Percentiles rank a stretch among this genome's conserved stretches.
Conservation (phyloP, 257 asterid genomes). For the Jacaranda mimosifolia region DNA sequence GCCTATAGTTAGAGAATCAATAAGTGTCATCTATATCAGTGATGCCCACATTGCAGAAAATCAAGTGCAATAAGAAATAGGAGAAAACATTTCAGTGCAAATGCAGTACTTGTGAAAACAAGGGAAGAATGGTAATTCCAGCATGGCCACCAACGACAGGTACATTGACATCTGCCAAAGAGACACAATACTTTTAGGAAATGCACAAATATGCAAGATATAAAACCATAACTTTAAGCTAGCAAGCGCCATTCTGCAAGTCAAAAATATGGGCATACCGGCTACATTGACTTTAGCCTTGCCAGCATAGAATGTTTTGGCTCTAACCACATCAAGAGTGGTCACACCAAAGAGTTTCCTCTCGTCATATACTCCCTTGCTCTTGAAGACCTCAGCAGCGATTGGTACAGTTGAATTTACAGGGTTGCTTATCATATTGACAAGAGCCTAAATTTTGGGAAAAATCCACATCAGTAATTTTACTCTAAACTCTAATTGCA, state of each 20-base stretch:
- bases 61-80: not conserved
- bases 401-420: slow-evolving; percentile 95
- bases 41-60: not conserved
- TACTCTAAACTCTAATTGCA: not conserved
- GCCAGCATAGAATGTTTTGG: slow-evolving; percentile 90
- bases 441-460: slow-evolving; percentile 63
- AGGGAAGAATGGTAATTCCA: slow-evolving; percentile 92
- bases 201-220: slow-evolving; percentile 3
- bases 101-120: slow-evolving; percentile 78
- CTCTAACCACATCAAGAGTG: slow-evolving; percentile 96
- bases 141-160: slow-evolving; percentile 98
- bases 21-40: not conserved
- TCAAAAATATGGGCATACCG: slow-evolving; percentile 44
- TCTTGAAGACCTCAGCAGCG: slow-evolving; percentile 91
- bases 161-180: slow-evolving; percentile 72
- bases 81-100: not conserved
- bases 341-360: slow-evolving; percentile 85
- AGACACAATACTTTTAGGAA: not conserved
- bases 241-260: slow-evolving; percentile 10
- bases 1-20: slow-evolving; percentile 53
- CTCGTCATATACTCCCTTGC: slow-evolving; percentile 79
- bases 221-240: not conserved
- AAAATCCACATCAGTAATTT: slow-evolving; percentile 22
- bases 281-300: slow-evolving; percentile 82
- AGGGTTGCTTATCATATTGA: slow-evolving; percentile 92